phyloP scores from a whole-genome alignment of 495 filamentous ascomycete genomes.

The Penicillium parvum region DNA sequence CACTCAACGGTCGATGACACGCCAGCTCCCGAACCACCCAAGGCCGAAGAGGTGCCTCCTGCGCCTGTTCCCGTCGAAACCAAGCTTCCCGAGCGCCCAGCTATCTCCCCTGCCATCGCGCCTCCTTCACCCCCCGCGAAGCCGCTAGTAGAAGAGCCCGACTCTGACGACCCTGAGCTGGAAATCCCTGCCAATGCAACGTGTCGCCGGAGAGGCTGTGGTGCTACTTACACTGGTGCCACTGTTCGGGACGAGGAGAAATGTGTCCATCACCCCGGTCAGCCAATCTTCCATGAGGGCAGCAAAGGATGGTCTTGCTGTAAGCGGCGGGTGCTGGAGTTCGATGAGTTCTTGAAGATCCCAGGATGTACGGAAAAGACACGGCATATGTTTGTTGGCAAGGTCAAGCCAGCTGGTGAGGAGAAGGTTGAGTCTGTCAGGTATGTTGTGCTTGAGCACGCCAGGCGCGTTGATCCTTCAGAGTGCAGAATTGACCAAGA shows the following conservation, averaged over 20 bases:
- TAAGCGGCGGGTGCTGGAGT: constrained; percentile 90
- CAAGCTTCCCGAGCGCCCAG: constrained; percentile 29
- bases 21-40: constrained; percentile 49
- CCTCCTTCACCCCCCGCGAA: constrained; percentile 55
- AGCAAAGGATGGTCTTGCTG: constrained; percentile 97
- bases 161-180: constrained; percentile 74
- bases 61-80: constrained; percentile 22
- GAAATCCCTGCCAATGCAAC: constrained; percentile 65
- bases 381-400: constrained; percentile 82
- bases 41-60: constrained; percentile 32
- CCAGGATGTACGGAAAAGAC: constrained; percentile 80
- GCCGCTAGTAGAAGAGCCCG: constrained; percentile 70
- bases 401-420: constrained; percentile 56
- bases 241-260: constrained; percentile 63
- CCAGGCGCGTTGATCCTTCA: neutral
- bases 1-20: constrained; percentile 84
- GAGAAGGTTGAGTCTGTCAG: constrained; percentile 63
- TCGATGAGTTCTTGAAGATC: constrained; percentile 96
- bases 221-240: constrained; percentile 55
- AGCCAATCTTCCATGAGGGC: constrained; percentile 91
- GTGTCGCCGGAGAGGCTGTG: constrained; percentile 77
- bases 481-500: neutral
- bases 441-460: constrained; percentile 42
- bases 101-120: constrained; percentile 46
- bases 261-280: constrained; percentile 82